Percentiles rank a stretch among this genome's conserved stretches.
Evolutionary conservation across 805 yeast genomes (phyloP).

Genomic region (Naumovozyma baii): DNA sequence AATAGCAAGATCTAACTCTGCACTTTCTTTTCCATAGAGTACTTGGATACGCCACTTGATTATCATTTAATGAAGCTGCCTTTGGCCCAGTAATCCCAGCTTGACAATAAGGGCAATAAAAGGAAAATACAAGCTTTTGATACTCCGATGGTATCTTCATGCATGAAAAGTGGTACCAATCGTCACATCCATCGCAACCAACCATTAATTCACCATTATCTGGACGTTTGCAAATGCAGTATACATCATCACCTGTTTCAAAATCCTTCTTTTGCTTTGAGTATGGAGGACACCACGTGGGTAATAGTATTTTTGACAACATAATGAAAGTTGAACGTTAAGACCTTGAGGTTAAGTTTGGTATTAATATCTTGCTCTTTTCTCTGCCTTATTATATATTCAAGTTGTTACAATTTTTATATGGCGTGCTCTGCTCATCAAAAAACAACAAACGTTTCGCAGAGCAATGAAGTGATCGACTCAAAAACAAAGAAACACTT

Average conservation of each 20-base stretch:
- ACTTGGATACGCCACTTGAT: constrained; percentile 26
- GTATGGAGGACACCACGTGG: constrained; percentile 28
- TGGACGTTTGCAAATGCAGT: constrained; percentile 67
- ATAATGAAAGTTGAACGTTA: constrained; percentile 3
- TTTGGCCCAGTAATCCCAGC: constrained; percentile 32
- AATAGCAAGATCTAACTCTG: constrained; percentile 44
- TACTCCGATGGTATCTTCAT: constrained; percentile 46
- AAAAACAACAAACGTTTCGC: too few relatives aligned
- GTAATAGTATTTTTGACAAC: too few relatives aligned
- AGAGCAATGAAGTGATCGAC: too few relatives aligned
- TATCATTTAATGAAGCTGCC: constrained; percentile 4
- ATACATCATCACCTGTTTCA: constrained; percentile 46
- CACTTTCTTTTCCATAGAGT: constrained; percentile 75
- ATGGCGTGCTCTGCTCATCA: too few relatives aligned
- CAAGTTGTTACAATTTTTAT: too few relatives aligned
- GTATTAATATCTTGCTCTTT: too few relatives aligned
- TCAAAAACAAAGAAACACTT: too few relatives aligned
- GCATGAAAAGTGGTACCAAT: constrained; percentile 86
- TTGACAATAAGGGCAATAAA: constrained; percentile 66
- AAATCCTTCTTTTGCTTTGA: constrained; percentile 15
- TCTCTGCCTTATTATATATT: too few relatives aligned
- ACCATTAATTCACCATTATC: constrained; percentile 82
- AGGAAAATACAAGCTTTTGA: constrained; percentile 50
- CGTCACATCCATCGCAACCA: constrained; percentile 92
- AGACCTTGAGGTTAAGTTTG: too few relatives aligned